Percentiles rank a stretch among this genome's conserved stretches.
Evolutionary conservation across 441 rosid species (phyloP).

Genomic region (Kokia cookei): DNA sequence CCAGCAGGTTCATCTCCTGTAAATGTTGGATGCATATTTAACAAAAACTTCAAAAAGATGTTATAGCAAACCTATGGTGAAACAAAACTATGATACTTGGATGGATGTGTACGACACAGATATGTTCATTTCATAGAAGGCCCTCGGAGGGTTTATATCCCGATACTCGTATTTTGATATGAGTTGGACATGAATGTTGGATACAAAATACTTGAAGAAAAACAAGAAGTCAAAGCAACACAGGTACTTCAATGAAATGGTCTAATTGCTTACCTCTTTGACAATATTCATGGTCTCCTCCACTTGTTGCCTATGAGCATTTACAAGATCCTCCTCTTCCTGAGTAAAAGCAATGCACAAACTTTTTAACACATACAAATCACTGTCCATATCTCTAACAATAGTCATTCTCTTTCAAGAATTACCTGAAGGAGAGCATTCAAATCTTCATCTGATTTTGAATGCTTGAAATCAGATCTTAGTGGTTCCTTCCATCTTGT

Average conservation of each 20-base stretch:
- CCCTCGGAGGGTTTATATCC: too few species aligned
- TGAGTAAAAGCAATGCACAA: slow-evolving; percentile 10
- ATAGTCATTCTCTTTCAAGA: neutral
- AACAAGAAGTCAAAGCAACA: too few species aligned
- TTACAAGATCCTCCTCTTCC: slow-evolving; percentile 83
- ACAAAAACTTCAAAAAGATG: neutral
- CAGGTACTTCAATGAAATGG: neutral
- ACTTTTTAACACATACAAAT: neutral
- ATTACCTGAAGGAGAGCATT: slow-evolving; percentile 1
- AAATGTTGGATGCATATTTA: neutral
- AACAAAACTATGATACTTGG: neutral
- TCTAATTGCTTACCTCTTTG: slow-evolving; percentile 46
- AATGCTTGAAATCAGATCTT: slow-evolving; percentile 21
- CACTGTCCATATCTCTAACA: neutral
- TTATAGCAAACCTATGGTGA: neutral
- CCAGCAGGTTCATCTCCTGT: slow-evolving; percentile 80
- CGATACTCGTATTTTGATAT: too few species aligned
- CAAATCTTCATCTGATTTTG: slow-evolving; percentile 4
- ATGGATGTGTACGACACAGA: neutral
- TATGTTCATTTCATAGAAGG: neutral
- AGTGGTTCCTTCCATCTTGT: slow-evolving; percentile 48
- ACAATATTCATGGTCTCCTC: slow-evolving; percentile 72
- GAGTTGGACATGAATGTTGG: too few species aligned
- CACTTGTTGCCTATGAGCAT: slow-evolving; percentile 67
- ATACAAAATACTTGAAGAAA: too few species aligned